These are phyloP conservation scores for Malassezia slooffiae DNA, from an alignment of 1,284 basidiomycete species.

Conservation along the genomic window DNA sequence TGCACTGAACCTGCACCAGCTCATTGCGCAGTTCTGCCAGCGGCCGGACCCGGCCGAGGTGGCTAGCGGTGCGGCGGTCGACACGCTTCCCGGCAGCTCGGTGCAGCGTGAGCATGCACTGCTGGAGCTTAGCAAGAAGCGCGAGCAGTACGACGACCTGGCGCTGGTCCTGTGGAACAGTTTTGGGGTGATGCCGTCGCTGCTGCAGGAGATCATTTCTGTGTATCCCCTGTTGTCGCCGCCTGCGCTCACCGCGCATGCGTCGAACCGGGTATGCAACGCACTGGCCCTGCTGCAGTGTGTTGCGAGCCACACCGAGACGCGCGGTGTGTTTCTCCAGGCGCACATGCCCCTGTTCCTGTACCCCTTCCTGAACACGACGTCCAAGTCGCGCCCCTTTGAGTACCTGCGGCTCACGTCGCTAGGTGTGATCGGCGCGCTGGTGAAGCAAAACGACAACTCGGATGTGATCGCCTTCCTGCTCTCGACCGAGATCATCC, in stretches of 20 bases:
- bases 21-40: conserved; percentile 45
- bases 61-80: conserved; percentile 9
- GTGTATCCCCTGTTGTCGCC: conserved; percentile 94
- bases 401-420: conserved; percentile 96
- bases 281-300: conserved; percentile 94
- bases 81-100: conserved; percentile 31
- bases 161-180: conserved; percentile 97
- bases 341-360: conserved; percentile 97
- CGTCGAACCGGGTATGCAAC: conserved; percentile 98
- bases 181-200: conserved; percentile 97
- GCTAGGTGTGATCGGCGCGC: conserved; percentile 91
- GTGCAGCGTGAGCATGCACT: conserved; percentile 41
- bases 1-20: conserved; percentile 39
- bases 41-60: conserved; percentile 29
- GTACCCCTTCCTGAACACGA: conserved; percentile 98
- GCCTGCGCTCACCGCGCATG: conserved; percentile 90
- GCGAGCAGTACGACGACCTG: conserved; percentile 97
- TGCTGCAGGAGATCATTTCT: conserved; percentile 94
- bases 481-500: conserved; percentile 97
- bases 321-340: conserved; percentile 40
- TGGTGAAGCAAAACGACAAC: conserved; percentile 94
- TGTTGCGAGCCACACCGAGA: conserved; percentile 54
- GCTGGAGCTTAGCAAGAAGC: conserved; percentile 93
- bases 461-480: conserved; percentile 98
- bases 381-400: conserved; percentile 95